Conservation (phyloP, 768 basidiomycete genomes). For the Royoungia palumana region DNA sequence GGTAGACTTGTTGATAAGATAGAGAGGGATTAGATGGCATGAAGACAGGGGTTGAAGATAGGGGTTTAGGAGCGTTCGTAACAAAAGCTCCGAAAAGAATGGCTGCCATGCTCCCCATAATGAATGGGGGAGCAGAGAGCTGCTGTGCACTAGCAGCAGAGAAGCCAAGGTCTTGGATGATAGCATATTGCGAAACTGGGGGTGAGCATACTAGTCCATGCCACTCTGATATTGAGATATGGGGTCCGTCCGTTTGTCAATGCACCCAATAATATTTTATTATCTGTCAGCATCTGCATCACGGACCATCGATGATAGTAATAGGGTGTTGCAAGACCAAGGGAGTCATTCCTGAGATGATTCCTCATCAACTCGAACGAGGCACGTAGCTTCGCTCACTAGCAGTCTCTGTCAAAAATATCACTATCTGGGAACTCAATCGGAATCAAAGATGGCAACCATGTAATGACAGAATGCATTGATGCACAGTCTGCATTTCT, state of each 20-base stretch:
- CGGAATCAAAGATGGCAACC: background rate
- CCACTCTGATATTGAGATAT: background rate
- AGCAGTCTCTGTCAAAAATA: constrained; percentile 42
- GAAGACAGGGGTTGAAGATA: no score
- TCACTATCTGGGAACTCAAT: constrained; percentile 51
- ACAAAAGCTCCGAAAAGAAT: no score
- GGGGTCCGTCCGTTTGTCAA: background rate
- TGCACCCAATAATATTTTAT: constrained; percentile 41
- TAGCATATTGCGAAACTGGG: constrained; percentile 45
- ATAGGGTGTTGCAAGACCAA: constrained; percentile 43
- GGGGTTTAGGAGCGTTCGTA: no score
- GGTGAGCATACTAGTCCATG: constrained; percentile 34
- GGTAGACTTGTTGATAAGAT: no score
- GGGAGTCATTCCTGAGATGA: no score
- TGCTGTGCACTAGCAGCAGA: constrained; percentile 46
- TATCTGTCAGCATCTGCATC: constrained; percentile 46
- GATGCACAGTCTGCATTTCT: constrained; percentile 31
- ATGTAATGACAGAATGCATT: constrained; percentile 35
- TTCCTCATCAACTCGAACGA: constrained; percentile 40
- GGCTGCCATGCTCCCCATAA: no score
- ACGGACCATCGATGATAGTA: constrained; percentile 44
- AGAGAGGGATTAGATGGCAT: no score
- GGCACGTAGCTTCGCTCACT: constrained; percentile 42
- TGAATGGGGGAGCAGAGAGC: constrained; percentile 48
- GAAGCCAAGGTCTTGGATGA: constrained; percentile 47